phyloP scores from a whole-genome alignment of 352 stramenopile genomes.

The Pythium coloratum region DNA sequence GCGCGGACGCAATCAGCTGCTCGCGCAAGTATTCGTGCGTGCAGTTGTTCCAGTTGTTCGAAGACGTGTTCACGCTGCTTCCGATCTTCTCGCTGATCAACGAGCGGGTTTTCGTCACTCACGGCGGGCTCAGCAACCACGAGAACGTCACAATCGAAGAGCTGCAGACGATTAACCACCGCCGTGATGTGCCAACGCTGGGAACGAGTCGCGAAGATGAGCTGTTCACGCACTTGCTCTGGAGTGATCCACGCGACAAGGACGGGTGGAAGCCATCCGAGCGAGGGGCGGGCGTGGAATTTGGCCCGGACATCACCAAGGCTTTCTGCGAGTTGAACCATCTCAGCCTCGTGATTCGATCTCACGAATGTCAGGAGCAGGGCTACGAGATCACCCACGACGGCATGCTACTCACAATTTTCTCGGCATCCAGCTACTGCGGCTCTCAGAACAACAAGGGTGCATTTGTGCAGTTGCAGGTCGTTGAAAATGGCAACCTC shows the following conservation, averaged over 20 bases:
- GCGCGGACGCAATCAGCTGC: constrained; percentile 55
- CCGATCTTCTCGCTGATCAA: constrained; percentile 92
- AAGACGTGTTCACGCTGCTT: constrained; percentile 85
- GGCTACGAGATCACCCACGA: constrained; percentile 90
- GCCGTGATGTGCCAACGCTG: constrained; percentile 87
- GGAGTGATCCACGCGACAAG: constrained; percentile 86
- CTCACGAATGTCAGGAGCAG: constrained; percentile 91
- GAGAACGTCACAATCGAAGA: constrained; percentile 89
- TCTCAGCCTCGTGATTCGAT: constrained; percentile 91
- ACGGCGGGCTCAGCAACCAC: constrained; percentile 90
- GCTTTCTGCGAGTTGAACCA: constrained; percentile 87
- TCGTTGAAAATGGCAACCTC: constrained; percentile 70
- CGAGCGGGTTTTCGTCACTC: constrained; percentile 89
- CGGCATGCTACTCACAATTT: constrained; percentile 87
- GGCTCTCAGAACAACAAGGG: constrained; percentile 91
- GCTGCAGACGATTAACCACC: constrained; percentile 79
- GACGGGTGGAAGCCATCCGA: constrained; percentile 65
- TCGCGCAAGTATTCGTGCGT: constrained; percentile 72
- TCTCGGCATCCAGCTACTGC: constrained; percentile 92
- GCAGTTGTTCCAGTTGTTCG: constrained; percentile 83
- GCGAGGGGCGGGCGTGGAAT: constrained; percentile 90
- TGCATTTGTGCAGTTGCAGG: constrained; percentile 67
- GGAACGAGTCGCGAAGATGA: constrained; percentile 76
- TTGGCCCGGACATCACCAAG: constrained; percentile 92
- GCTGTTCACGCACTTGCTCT: constrained; percentile 91